A percentile compares a stretch with the other conserved stretches of the same genome.
These are phyloP conservation scores for Ceratocystis variospora DNA, from an alignment of 2,329 filamentous ascomycete genomes.

Conservation along the genomic window DNA sequence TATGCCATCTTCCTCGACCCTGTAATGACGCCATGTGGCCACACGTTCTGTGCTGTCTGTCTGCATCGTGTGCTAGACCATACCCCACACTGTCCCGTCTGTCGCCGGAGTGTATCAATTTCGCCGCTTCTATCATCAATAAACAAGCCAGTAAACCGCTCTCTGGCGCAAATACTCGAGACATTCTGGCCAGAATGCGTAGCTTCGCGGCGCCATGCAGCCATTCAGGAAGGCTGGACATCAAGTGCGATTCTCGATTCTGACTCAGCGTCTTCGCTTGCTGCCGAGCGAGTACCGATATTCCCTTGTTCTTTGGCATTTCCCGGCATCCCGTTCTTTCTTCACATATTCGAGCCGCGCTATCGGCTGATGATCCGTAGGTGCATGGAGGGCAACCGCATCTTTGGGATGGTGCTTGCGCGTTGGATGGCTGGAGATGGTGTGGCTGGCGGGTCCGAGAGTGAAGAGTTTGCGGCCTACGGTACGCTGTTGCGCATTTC, in stretches of 20 bases:
- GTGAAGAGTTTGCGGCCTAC: constrained; percentile 48
- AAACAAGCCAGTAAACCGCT: constrained; percentile 43
- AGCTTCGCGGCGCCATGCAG: constrained; percentile 40
- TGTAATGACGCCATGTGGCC: constrained; percentile 71
- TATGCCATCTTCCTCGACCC: constrained; percentile 71
- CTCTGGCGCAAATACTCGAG: constrained; percentile 49
- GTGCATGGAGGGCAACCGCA: constrained; percentile 55
- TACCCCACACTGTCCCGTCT: constrained; percentile 65
- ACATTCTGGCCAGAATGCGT: constrained; percentile 57
- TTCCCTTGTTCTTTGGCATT: constrained; percentile 76
- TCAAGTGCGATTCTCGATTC: constrained; percentile 33
- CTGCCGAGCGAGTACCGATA: constrained; percentile 38
- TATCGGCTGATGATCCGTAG: constrained; percentile 82
- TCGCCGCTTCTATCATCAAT: constrained; percentile 31
- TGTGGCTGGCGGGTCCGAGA: constrained; percentile 22
- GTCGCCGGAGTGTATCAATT: constrained; percentile 49
- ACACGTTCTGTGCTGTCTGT: constrained; percentile 77
- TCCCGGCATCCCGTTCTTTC: constrained; percentile 68
- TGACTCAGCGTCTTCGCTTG: constrained; percentile 33
- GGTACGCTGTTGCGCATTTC: constrained; percentile 68
- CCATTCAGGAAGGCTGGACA: constrained; percentile 40
- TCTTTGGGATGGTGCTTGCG: constrained; percentile 75
- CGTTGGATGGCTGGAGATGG: constrained; percentile 35
- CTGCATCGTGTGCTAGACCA: constrained; percentile 64
- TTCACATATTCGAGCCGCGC: constrained; percentile 85